Evolutionary conservation across 2,329 filamentous ascomycete genomes (phyloP).

Genomic region (Teratosphaeria zuluensis): DNA sequence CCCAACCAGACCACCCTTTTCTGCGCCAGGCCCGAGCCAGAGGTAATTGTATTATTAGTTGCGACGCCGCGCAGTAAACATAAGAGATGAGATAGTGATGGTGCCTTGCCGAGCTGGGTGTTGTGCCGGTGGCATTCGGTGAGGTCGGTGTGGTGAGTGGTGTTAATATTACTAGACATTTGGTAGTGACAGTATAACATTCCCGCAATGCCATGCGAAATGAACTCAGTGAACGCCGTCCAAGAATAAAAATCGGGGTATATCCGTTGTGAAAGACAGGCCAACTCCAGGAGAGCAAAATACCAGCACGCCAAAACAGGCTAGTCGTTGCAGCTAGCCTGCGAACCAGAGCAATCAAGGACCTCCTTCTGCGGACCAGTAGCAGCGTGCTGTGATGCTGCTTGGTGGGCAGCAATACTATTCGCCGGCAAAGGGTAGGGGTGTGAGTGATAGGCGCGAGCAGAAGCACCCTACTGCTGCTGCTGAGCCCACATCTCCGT

Average conservation of each 20-base stretch:
- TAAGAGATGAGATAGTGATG: not conserved
- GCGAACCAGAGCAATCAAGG: not conserved
- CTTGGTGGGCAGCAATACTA: not conserved
- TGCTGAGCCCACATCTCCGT: slow-evolving; percentile 47
- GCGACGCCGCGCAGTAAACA: not conserved
- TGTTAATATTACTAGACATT: not conserved
- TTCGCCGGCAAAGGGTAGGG: not conserved
- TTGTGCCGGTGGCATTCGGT: not conserved
- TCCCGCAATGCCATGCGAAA: not conserved
- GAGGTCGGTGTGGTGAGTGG: not conserved
- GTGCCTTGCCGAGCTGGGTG: not conserved
- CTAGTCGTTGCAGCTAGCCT: not conserved
- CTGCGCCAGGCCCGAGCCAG: not conserved
- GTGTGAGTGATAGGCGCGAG: slow-evolving; percentile 1
- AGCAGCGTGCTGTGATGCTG: not conserved
- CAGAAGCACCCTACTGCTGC: slow-evolving; percentile 18
- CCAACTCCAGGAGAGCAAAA: slow-evolving; percentile 4
- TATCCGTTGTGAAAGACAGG: slow-evolving; percentile 17
- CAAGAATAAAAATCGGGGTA: slow-evolving; percentile 13
- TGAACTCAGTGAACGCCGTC: slow-evolving; percentile 5
- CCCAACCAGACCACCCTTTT: too few relatives aligned
- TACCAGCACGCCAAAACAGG: not conserved
- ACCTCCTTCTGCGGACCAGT: not conserved
- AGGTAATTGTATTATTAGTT: not conserved
- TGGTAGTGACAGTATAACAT: not conserved